phyloP scores from a whole-genome alignment of 768 basidiomycete species.

The Boletus eberwhitei region DNA sequence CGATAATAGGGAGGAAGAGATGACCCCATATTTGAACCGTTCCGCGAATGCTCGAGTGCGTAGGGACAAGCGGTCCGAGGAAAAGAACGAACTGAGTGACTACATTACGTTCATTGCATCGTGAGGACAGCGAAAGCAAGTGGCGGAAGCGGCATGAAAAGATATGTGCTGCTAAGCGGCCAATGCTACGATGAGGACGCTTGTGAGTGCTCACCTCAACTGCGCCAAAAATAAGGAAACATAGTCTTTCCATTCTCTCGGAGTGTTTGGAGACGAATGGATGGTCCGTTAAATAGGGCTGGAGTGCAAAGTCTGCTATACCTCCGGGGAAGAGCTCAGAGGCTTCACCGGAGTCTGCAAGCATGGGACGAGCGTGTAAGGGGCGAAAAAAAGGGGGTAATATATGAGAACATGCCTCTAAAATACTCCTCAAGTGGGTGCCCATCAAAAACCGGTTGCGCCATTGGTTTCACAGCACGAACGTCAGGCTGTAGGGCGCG shows the following conservation, averaged over 20 bases:
- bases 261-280: constrained; percentile 15
- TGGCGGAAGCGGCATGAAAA: background rate
- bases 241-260: constrained; percentile 27
- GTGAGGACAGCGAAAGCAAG: constrained; percentile 8
- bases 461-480: constrained; percentile 43
- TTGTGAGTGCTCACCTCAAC: constrained; percentile 37
- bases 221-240: constrained; percentile 19
- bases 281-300: constrained; percentile 13
- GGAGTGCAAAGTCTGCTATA: constrained; percentile 33
- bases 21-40: constrained; percentile 81
- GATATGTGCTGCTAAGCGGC: constrained; percentile 7
- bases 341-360: constrained; percentile 57
- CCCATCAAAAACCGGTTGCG: constrained; percentile 73
- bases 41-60: constrained; percentile 58
- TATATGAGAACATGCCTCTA: constrained; percentile 41
- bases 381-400: background rate
- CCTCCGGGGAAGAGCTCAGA: constrained; percentile 58
- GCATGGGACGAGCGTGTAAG: constrained; percentile 16
- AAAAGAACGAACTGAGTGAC: constrained; percentile 38
- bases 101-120: constrained; percentile 21
- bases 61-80: constrained; percentile 32
- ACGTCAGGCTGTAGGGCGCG: background rate
- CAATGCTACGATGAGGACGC: constrained; percentile 11
- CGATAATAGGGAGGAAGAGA: constrained; percentile 75
- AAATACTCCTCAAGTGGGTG: constrained; percentile 75